Base-by-base conservation (phyloP, 495 filamentous ascomycete species). In the Penicillium taxi region DNA sequence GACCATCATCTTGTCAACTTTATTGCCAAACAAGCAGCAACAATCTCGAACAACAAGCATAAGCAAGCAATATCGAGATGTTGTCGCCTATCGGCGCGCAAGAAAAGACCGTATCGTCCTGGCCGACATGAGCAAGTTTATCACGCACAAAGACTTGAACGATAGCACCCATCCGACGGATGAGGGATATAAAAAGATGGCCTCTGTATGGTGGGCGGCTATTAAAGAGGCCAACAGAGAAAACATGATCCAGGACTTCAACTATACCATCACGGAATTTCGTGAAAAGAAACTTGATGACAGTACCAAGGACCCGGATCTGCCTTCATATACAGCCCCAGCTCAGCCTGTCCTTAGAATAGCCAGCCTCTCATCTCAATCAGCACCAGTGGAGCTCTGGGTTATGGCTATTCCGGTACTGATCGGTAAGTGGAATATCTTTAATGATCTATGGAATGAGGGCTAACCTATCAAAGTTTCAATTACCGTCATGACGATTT, bases 151-250 rank as follows among this genome's bases (percentile, higher is more conserved):
- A 5, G 64, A 74, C 33, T 29, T 77, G 3, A 52, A 50, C 0
- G 73, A 76, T 41, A 58, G 53, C 4, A 72, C 58, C 0, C 74
- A 78, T 32, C 74, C 74, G 0, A 67, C 50, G 11, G 66, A 72
- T 26, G 37, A 14, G 1, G 74, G 73, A 7, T 77, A 77, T 31
- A 41, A 48, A 39, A 63, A 67, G 47, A 76, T 79, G 74, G 69
- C 73, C 7, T 45, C 60, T 2, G 54, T 77, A 0, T 78, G 66
- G 65, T 70, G 56, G 48, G 50, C 45, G 0, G 72, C 60, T 4
- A 53, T 77, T 12, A 42, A 37, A 9, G 22, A 30, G 39, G 67
- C 44, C 34, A 44, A 45, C 28, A 37, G n/a, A 1, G 52, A 59
- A 29, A 41, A 36, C 8, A 32, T 55, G 23, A 28, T 56, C 9